Percentiles rank a stretch among this genome's conserved stretches.
These are phyloP conservation scores for Zea mays DNA, from an alignment of 176 grass and related monocot species.

Conservation along the genomic window DNA sequence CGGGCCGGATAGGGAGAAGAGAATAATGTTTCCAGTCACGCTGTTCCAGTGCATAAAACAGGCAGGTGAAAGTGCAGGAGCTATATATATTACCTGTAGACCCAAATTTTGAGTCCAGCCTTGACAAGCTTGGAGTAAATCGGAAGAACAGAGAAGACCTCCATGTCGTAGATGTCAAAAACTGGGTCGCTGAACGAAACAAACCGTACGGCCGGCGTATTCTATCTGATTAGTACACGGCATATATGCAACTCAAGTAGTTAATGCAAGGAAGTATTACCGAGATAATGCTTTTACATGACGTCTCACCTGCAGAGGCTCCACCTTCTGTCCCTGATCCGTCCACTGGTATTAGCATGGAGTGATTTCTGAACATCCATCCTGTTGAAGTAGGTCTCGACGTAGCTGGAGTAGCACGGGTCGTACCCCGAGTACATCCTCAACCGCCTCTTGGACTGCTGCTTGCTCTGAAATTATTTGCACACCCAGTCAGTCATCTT, in stretches of 20 bases:
- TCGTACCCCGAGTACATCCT: conserved; percentile 74
- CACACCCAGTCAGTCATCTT: conserved; percentile 12
- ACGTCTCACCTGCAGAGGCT: conserved; percentile 59
- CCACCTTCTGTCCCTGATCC: conserved; percentile 62
- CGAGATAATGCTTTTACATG: too few relatives aligned
- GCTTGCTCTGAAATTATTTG: conserved; percentile 41
- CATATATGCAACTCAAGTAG: conserved; percentile 5
- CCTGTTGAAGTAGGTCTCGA: conserved; percentile 76
- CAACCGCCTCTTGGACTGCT: conserved; percentile 16
- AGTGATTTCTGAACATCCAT: conserved; percentile 70
- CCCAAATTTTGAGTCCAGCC: conserved; percentile 79
- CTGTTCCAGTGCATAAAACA: background rate
- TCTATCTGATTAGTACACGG: background rate
- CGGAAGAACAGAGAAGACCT: conserved; percentile 65
- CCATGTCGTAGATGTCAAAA: conserved; percentile 48
- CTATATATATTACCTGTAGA: conserved; percentile 64
- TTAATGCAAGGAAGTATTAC: too few relatives aligned
- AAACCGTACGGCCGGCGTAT: conserved; percentile 4
- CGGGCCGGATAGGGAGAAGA: background rate
- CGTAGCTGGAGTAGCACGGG: conserved; percentile 64
- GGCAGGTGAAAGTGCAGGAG: background rate
- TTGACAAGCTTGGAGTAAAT: conserved; percentile 83
- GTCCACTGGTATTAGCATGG: conserved; percentile 63
- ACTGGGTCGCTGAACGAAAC: conserved; percentile 71
- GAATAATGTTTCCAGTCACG: background rate